A percentile compares a stretch with the other conserved stretches of the same genome.
Conservation (phyloP, 257 asterid species). For the Solanum raphanifolium region DNA sequence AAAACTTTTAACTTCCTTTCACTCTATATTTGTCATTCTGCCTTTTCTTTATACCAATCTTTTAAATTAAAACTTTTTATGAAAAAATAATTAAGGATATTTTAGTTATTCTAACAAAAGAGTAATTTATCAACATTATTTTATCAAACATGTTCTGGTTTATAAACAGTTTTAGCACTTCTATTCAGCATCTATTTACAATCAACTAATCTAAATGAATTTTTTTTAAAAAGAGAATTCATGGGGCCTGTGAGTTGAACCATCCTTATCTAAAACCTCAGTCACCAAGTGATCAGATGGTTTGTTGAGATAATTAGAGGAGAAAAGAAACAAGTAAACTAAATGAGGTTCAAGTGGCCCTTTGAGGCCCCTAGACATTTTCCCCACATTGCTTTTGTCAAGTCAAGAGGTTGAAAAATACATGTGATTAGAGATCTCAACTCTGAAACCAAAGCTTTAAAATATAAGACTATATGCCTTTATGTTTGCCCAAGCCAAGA, state of each 20-base stretch:
- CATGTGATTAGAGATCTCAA: background rate
- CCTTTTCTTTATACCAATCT: no score
- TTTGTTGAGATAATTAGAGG: background rate
- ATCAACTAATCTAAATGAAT: background rate
- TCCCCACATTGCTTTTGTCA: background rate
- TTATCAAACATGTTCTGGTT: no score
- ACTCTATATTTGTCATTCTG: no score
- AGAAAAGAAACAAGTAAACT: background rate
- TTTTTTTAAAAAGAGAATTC: background rate
- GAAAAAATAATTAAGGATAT: no score
- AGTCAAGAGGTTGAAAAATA: background rate
- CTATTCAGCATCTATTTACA: background rate
- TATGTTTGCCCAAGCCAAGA: background rate
- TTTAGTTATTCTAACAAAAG: no score
- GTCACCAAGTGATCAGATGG: background rate
- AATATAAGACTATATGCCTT: background rate
- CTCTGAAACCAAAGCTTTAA: background rate
- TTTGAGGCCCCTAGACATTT: background rate
- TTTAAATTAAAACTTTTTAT: no score
- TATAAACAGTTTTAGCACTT: no score
- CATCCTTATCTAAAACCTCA: background rate
- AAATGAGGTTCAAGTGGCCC: background rate
- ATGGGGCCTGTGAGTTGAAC: background rate
- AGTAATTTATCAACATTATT: no score
- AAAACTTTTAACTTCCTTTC: no score